A percentile compares a stretch with the other conserved stretches of the same genome.
These are phyloP conservation scores for Tetracladium marchalianum DNA, from an alignment of 495 filamentous ascomycete species.

Conservation along the genomic window DNA sequence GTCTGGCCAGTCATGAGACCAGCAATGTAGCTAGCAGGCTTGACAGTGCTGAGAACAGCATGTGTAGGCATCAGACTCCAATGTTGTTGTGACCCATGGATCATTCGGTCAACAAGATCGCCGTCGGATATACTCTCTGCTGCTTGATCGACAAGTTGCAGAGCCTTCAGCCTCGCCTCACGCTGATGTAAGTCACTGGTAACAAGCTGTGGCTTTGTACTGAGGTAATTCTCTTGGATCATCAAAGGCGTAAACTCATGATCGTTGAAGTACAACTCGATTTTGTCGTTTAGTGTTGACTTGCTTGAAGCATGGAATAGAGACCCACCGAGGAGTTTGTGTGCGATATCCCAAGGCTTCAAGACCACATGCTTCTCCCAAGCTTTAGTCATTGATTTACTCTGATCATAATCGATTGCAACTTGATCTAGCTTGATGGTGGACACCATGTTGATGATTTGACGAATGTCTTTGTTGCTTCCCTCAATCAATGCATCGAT, in stretches of 20 bases:
- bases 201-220: conserved; percentile 59
- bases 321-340: conserved; percentile 80
- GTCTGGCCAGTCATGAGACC: conserved; percentile 56
- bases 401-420: conserved; percentile 68
- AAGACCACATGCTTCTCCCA: conserved; percentile 97
- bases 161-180: conserved; percentile 62
- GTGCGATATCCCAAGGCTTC: conserved; percentile 95
- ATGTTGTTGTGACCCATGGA: conserved; percentile 94
- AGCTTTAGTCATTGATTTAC: conserved; percentile 86
- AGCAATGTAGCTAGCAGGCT: conserved; percentile 80
- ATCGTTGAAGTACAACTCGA: conserved; percentile 98
- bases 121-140: conserved; percentile 95
- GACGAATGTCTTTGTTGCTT: conserved; percentile 87
- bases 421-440: conserved; percentile 80
- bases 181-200: conserved; percentile 42
- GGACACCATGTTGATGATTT: conserved; percentile 97
- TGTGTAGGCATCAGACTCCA: conserved; percentile 98
- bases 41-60: conserved; percentile 91
- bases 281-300: conserved; percentile 87
- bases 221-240: conserved; percentile 97
- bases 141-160: conserved; percentile 78
- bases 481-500: conserved; percentile 93
- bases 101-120: conserved; percentile 94
- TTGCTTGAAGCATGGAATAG: conserved; percentile 77
- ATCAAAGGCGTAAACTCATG: conserved; percentile 94